phyloP scores from a whole-genome alignment of 2,329 filamentous ascomycete species.

The Didymella pinodella region DNA sequence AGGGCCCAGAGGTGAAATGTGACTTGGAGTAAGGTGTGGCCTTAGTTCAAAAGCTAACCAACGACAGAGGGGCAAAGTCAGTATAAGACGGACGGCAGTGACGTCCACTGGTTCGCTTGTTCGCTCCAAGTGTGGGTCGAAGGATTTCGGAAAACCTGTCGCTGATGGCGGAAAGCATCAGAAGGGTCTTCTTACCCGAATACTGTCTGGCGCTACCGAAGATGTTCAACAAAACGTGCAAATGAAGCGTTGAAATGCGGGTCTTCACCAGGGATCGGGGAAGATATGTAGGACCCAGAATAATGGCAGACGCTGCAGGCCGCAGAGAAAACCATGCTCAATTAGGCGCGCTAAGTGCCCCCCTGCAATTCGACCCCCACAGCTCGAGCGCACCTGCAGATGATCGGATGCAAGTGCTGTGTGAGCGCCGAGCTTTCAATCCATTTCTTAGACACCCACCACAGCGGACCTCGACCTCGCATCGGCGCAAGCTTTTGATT shows the following conservation, averaged over 20 bases:
- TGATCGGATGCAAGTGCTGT: constrained; percentile 29
- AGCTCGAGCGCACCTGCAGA: constrained; percentile 34
- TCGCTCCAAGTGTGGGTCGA: constrained; percentile 22
- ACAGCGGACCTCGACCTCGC: constrained; percentile 8
- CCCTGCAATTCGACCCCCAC: constrained; percentile 33
- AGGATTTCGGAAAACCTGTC: constrained; percentile 22
- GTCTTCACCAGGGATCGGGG: constrained; percentile 20
- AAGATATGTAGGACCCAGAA: constrained; percentile 26
- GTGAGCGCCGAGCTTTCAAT: constrained; percentile 17
- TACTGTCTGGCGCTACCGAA: constrained; percentile 6
- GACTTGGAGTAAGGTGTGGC: neutral
- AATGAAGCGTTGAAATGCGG: constrained; percentile 26
- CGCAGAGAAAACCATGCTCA: constrained; percentile 2
- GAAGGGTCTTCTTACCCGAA: constrained; percentile 9
- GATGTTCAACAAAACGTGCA: constrained; percentile 20
- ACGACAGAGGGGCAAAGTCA: constrained; percentile 11
- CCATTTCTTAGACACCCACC: constrained; percentile 9
- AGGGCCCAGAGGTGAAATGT: neutral
- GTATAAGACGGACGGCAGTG: constrained; percentile 18
- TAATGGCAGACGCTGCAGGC: constrained; percentile 22
- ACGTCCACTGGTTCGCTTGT: constrained; percentile 20
- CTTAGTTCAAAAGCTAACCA: neutral
- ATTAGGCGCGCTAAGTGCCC: constrained; percentile 11
- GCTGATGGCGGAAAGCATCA: constrained; percentile 15
- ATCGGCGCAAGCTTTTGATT: constrained; percentile 14